phyloP scores from a whole-genome alignment of 2,329 filamentous ascomycete species.

The Colletotrichum aenigma region DNA sequence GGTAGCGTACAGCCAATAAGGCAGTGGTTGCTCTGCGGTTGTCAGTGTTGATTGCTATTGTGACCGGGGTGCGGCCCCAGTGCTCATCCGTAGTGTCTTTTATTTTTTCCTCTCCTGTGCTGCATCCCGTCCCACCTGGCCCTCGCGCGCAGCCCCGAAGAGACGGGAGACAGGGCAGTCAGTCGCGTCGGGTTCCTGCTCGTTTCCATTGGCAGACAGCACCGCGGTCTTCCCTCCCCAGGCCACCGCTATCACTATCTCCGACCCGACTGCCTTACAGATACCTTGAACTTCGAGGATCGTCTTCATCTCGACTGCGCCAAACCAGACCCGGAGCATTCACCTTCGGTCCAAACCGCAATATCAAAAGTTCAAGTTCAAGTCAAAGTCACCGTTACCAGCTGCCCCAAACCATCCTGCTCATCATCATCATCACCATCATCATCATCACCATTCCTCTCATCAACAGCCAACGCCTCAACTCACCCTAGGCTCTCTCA shows the following conservation, averaged over 20 bases:
- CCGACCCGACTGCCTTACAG: background rate
- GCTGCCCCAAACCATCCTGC: background rate
- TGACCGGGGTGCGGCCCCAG: background rate
- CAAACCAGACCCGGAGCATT: background rate
- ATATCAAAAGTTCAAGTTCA: background rate
- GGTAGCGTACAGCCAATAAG: constrained; percentile 43
- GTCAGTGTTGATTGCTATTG: constrained; percentile 51
- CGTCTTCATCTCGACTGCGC: background rate
- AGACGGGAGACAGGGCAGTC: constrained; percentile 2
- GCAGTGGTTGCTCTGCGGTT: constrained; percentile 60
- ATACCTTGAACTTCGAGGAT: background rate
- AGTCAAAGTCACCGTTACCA: background rate
- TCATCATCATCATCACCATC: background rate
- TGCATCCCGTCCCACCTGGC: background rate
- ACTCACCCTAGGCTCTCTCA: background rate
- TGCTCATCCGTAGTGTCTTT: background rate
- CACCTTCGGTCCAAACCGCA: background rate
- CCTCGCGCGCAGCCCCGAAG: constrained; percentile 12
- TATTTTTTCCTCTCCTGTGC: background rate
- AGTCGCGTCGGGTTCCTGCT: constrained; percentile 13
- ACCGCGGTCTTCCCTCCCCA: background rate
- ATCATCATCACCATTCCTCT: background rate
- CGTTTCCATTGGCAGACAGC: background rate
- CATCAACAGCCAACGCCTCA: background rate
- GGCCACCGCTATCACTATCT: background rate